A percentile compares a stretch with the other conserved stretches of the same genome.
These are phyloP conservation scores for sunflower (Helianthus annuus) DNA, from an alignment of 129 eudicot species.

Conservation along the genomic window DNA sequence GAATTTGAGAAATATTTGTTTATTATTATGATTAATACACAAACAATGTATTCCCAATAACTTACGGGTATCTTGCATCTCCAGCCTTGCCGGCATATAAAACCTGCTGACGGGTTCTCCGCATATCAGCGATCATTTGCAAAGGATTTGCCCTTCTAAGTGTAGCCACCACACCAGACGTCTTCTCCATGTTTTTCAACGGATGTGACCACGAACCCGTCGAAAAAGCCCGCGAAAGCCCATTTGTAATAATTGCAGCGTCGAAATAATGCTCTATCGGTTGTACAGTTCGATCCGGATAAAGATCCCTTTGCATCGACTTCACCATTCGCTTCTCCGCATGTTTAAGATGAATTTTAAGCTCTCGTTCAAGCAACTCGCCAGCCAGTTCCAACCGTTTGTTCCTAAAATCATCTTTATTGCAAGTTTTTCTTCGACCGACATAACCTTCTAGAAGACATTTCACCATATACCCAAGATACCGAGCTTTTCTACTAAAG, in stretches of 20 bases:
- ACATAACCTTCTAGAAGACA: slow-evolving; percentile 67
- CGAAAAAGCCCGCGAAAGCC: slow-evolving; percentile 89
- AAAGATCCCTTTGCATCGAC: slow-evolving; percentile 80
- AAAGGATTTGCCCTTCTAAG: slow-evolving; percentile 87
- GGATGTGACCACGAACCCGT: slow-evolving; percentile 91
- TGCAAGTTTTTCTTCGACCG: slow-evolving; percentile 66
- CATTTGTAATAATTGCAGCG: slow-evolving; percentile 85
- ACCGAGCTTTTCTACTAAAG: slow-evolving; percentile 60
- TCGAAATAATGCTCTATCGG: slow-evolving; percentile 74
- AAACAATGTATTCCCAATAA: slow-evolving; percentile 7
- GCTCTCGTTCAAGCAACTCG: slow-evolving; percentile 83
- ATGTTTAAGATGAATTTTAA: slow-evolving; percentile 62
- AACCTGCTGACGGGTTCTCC: slow-evolving; percentile 88
- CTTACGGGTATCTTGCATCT: slow-evolving; percentile 99
- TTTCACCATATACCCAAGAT: slow-evolving; percentile 83
- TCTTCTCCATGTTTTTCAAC: slow-evolving; percentile 61
- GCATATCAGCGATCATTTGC: slow-evolving; percentile 75
- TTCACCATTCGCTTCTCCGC: slow-evolving; percentile 75
- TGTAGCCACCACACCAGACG: slow-evolving; percentile 79
- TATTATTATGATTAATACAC: background rate
- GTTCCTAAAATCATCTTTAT: slow-evolving; percentile 82
- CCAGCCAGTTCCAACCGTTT: slow-evolving; percentile 86
- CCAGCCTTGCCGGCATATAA: slow-evolving; percentile 87
- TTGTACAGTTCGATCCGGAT: slow-evolving; percentile 52
- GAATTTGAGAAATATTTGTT: background rate